Conservation (phyloP, 2,329 filamentous ascomycete species). For the Cordyceps sp. region DNA sequence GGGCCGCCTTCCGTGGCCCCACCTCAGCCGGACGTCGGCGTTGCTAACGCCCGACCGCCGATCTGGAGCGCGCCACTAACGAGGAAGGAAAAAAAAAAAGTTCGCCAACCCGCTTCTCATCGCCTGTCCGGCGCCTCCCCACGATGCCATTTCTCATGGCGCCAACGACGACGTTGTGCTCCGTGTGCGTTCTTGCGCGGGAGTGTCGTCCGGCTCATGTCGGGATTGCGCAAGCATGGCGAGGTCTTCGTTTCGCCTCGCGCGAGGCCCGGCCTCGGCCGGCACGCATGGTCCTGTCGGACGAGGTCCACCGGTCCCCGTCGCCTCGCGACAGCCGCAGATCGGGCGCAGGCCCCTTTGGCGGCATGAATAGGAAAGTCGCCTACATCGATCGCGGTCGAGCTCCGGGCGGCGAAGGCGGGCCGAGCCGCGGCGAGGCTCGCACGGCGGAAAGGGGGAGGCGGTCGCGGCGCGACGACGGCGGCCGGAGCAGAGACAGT, state of each 20-base stretch:
- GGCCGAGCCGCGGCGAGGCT: conserved; percentile 6
- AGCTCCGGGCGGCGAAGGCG: conserved; percentile 8
- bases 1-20: too few species aligned
- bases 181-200: conserved; percentile 5
- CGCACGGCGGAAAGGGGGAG: conserved; percentile 3
- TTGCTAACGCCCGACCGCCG: too few species aligned
- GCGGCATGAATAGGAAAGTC: conserved; percentile 37
- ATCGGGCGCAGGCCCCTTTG: conserved; percentile 30
- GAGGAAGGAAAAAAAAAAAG: too few species aligned
- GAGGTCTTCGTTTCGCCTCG: conserved; percentile 18
- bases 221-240: conserved; percentile 13
- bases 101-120: too few species aligned
- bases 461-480: background rate
- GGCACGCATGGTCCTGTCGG: conserved; percentile 42
- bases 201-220: conserved; percentile 4
- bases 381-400: conserved; percentile 19
- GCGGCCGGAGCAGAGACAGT: conserved; percentile 10
- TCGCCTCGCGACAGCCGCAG: conserved; percentile 14
- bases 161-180: too few species aligned
- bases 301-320: conserved; percentile 28
- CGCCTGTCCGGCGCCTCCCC: too few species aligned
- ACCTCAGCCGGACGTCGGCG: too few species aligned
- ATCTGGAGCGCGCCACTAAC: too few species aligned
- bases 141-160: too few species aligned
- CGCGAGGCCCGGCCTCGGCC: conserved; percentile 21